Evolutionary conservation across 192 early-diverging fungal genomes (phyloP).

Genomic region (Backusella tarrabulga): DNA sequence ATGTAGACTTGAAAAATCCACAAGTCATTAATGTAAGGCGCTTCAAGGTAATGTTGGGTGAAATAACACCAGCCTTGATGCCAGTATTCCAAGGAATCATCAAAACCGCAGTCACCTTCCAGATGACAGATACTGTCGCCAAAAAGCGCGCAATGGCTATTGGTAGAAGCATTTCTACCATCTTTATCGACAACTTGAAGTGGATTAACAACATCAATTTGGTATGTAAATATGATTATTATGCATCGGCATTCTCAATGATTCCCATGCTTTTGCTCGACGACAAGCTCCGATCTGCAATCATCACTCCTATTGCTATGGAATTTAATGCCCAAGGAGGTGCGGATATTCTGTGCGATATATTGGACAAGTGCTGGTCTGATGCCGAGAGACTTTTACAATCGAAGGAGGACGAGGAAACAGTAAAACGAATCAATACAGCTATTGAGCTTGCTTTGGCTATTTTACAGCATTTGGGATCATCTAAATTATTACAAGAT

Average conservation of each 20-base stretch:
- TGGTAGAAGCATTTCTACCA: slow-evolving; percentile 18
- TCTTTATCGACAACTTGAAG: slow-evolving; percentile 52
- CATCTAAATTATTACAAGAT: slow-evolving; percentile 69
- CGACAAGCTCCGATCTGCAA: slow-evolving; percentile 47
- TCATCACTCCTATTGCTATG: slow-evolving; percentile 60
- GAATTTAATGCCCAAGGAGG: slow-evolving; percentile 61
- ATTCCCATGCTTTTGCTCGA: slow-evolving; percentile 59
- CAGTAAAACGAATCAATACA: slow-evolving; percentile 39
- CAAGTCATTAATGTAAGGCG: slow-evolving; percentile 64
- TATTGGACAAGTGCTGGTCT: slow-evolving; percentile 45
- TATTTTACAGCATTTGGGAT: slow-evolving; percentile 67
- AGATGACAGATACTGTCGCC: neutral
- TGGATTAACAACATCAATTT: slow-evolving; percentile 17
- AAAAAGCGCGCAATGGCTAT: slow-evolving; percentile 57
- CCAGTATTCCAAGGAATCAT: slow-evolving; percentile 62
- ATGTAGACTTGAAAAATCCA: slow-evolving; percentile 39
- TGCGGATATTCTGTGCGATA: slow-evolving; percentile 42
- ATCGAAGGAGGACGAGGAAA: neutral
- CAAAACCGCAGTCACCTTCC: slow-evolving; percentile 55
- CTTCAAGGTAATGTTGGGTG: slow-evolving; percentile 62
- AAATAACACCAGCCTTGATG: slow-evolving; percentile 62
- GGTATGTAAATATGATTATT: slow-evolving; percentile 48
- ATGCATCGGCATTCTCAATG: slow-evolving; percentile 53
- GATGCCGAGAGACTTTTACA: slow-evolving; percentile 33
- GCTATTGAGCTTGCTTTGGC: slow-evolving; percentile 56